phyloP scores from a whole-genome alignment of 768 basidiomycete genomes.

The Cytidiella melzeri region DNA sequence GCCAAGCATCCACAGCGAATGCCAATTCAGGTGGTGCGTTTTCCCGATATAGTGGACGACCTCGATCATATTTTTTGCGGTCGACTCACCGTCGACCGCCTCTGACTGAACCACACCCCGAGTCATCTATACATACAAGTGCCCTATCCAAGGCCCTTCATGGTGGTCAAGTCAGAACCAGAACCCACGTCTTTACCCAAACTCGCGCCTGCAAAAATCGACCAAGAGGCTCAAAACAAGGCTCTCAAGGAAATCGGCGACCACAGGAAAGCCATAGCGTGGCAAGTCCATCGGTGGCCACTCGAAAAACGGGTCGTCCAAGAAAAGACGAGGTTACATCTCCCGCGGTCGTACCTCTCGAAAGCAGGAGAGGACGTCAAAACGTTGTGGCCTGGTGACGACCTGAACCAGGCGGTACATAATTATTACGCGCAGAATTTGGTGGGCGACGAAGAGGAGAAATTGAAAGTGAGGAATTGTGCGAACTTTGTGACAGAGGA shows the following conservation, averaged over 20 bases:
- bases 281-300: conserved; percentile 37
- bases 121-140: background rate
- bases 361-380: conserved; percentile 31
- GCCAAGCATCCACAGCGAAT: no score
- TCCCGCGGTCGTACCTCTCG: conserved; percentile 35
- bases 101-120: background rate
- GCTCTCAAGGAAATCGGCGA: conserved; percentile 27
- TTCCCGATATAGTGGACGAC: background rate
- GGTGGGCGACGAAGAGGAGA: conserved; percentile 15
- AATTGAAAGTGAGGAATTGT: conserved; percentile 6
- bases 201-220: background rate
- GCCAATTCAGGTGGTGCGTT: background rate
- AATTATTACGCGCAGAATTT: conserved; percentile 20
- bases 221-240: background rate
- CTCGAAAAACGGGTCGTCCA: conserved; percentile 28
- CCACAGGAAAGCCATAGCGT: conserved; percentile 30
- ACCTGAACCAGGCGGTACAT: conserved; percentile 35
- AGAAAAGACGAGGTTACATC: conserved; percentile 28
- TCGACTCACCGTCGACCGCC: background rate
- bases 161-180: conserved; percentile 5
- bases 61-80: background rate
- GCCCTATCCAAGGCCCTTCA: background rate
- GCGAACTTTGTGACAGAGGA: conserved; percentile 33
- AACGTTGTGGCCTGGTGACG: conserved; percentile 25
- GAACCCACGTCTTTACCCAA: background rate